A percentile compares a stretch with the other conserved stretches of the same genome.
Conservation (phyloP, 129 eudicot genomes). For the Dittrichia graveolens region DNA sequence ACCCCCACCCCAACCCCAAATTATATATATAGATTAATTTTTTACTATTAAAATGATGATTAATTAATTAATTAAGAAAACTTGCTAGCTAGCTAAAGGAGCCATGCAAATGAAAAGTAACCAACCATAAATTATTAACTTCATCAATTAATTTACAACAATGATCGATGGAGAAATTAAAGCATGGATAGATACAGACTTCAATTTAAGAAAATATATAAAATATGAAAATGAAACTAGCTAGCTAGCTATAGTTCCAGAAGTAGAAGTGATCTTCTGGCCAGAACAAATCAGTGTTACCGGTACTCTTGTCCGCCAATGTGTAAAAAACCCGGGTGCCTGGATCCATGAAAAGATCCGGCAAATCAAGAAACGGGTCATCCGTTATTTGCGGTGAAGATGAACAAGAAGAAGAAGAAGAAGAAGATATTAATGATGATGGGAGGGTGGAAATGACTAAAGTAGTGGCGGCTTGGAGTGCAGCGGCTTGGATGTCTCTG, state of each 20-base stretch:
- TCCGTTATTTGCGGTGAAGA: conserved; percentile 31
- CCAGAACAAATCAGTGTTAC: conserved; percentile 28
- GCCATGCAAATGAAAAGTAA: conserved; percentile 19
- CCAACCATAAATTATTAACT: conserved; percentile 11
- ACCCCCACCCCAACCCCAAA: no score
- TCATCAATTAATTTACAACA: conserved; percentile 6
- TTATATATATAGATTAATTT: neutral
- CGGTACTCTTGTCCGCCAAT: conserved; percentile 26
- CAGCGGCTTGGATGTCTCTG: conserved; percentile 41
- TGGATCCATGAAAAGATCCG: conserved; percentile 33
- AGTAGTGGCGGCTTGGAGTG: conserved; percentile 28
- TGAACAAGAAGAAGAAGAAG: no score
- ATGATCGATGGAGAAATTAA: neutral
- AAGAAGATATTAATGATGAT: no score
- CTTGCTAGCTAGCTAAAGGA: conserved; percentile 20
- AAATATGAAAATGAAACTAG: no score
- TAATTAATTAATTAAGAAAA: conserved; percentile 18
- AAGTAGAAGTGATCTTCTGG: conserved; percentile 33
- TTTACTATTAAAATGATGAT: neutral
- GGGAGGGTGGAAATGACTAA: no score
- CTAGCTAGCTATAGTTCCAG: conserved; percentile 26
- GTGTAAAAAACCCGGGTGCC: conserved; percentile 26
- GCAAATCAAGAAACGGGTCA: conserved; percentile 38
- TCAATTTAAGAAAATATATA: conserved; percentile 2
- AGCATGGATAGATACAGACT: neutral